Base-by-base conservation (phyloP, 1,139 yeast genomes). In the Scheffersomyces stambukii region DNA sequence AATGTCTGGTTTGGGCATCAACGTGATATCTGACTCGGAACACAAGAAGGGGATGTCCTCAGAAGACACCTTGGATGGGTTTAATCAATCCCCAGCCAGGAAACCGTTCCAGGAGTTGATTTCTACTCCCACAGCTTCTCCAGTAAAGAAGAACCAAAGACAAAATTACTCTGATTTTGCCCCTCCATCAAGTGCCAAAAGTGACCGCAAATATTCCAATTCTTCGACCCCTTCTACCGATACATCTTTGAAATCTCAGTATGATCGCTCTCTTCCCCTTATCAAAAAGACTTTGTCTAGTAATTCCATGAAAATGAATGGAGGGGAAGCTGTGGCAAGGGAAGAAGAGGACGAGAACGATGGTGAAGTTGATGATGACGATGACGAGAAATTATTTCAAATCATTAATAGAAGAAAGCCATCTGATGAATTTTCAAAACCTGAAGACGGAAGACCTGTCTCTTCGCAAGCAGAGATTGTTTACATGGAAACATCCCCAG, bases 1-100 rank as follows among this genome's bases (percentile, higher is more conserved):
- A 23, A 53, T 57, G 57, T 38, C 54, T 16, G 68, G 70, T 2
- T 48, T 61, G 28, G 68, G 69, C 8, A 62, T 63, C 21, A 54
- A 57, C 37, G 48, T 56, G 21, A 42, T 57, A 6, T 42, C 57
- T 5, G 57, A 51, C 25, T 26, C 41, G 7, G 37, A 35, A 13
- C 37, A 20, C 17, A 30, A 29, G 16, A 22, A 28, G 21, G 22
- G 18, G 18, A 23, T 36, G 29, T 16, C 29, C 3, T 19, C 29
- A n/a, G 16, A 17, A 18, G 23, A 9, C 16, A 17, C 11, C 13
- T 24, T 25, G 8, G 8, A 6, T 8, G 10, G n/a, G n/a, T 10
- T 5, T 17, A 16, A 4, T 10, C 13, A 13, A 18, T 12, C 29
- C 27, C 24, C 34, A 13, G 21, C 13, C 10, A 32, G 15, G 10